These are phyloP conservation scores for Pyrrhoderma lamaoense DNA, from an alignment of 1,284 basidiomycete species.

Conservation along the genomic window DNA sequence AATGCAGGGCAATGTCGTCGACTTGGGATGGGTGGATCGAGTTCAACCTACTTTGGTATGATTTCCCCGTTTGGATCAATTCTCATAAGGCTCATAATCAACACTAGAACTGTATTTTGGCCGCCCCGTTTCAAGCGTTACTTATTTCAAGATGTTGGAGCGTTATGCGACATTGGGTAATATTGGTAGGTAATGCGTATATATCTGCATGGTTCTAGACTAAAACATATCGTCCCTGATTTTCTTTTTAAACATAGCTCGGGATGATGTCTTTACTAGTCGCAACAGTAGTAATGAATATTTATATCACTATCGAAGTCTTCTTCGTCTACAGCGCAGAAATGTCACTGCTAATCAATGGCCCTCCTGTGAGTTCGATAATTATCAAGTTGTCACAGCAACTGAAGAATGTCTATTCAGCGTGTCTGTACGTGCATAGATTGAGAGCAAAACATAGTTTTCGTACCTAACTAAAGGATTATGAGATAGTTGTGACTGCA, in stretches of 20 bases:
- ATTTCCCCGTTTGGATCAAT: background rate
- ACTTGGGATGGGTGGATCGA: constrained; percentile 25
- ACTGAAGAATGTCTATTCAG: background rate
- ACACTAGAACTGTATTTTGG: constrained; percentile 25
- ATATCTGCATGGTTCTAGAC: too few species aligned
- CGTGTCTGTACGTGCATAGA: constrained; percentile 6
- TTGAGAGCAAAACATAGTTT: background rate
- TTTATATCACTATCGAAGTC: constrained; percentile 22
- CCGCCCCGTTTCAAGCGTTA: constrained; percentile 27
- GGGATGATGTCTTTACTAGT: constrained; percentile 21
- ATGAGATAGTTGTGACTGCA: constrained; percentile 14
- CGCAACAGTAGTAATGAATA: constrained; percentile 21
- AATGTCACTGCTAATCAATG: constrained; percentile 17
- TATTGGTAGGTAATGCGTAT: constrained; percentile 21
- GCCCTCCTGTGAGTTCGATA: constrained; percentile 21
- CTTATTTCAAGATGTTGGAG: constrained; percentile 29
- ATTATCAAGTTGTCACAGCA: background rate
- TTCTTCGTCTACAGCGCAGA: constrained; percentile 19
- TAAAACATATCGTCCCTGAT: too few species aligned
- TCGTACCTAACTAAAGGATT: background rate
- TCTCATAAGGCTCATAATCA: background rate
- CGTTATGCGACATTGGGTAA: constrained; percentile 18
- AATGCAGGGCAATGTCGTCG: constrained; percentile 19
- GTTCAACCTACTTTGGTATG: constrained; percentile 25
- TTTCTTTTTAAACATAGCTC: constrained; percentile 20